A percentile compares a stretch with the other conserved stretches of the same genome.
Evolutionary conservation across 164 flowering plant species (phyloP).

Genomic region (Nymphaea colorata): DNA sequence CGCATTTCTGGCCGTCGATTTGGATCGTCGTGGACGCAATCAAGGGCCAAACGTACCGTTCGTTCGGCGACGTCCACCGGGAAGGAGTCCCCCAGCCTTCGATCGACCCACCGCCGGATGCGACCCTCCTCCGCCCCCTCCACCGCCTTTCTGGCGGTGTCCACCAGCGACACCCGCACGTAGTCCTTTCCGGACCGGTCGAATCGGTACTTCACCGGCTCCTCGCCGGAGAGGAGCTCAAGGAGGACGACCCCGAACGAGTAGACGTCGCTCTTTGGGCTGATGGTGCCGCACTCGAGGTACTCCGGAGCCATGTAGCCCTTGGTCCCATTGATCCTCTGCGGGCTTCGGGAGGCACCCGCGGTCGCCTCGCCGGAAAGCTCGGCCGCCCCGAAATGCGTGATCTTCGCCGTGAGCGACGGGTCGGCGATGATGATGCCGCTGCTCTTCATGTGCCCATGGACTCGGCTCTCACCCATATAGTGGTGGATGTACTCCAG

Average conservation of each 20-base stretch:
- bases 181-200: constrained; percentile 26
- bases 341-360: constrained; percentile 5
- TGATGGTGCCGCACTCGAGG: constrained; percentile 28
- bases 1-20: constrained; percentile 56
- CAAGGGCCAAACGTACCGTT: constrained; percentile 45
- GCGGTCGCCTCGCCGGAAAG: constrained; percentile 45
- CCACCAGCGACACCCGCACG: constrained; percentile 30
- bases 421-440: constrained; percentile 58
- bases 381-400: constrained; percentile 74
- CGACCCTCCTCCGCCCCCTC: constrained; percentile 18
- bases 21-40: constrained; percentile 56
- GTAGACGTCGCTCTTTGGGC: constrained; percentile 64
- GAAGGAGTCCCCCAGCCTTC: constrained; percentile 53
- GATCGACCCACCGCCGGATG: constrained; percentile 64
- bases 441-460: constrained; percentile 59
- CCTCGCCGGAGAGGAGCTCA: constrained; percentile 64
- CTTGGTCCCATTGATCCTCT: constrained; percentile 39
- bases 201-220: constrained; percentile 41
- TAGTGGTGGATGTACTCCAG: constrained; percentile 75
- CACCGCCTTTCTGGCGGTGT: constrained; percentile 36
- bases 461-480: constrained; percentile 38
- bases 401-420: constrained; percentile 43
- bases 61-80: constrained; percentile 59
- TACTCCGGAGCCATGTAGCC: constrained; percentile 88
- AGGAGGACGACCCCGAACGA: constrained; percentile 68